phyloP scores from a whole-genome alignment of 2,329 filamentous ascomycete species.

The Aspergillus calidoustus region DNA sequence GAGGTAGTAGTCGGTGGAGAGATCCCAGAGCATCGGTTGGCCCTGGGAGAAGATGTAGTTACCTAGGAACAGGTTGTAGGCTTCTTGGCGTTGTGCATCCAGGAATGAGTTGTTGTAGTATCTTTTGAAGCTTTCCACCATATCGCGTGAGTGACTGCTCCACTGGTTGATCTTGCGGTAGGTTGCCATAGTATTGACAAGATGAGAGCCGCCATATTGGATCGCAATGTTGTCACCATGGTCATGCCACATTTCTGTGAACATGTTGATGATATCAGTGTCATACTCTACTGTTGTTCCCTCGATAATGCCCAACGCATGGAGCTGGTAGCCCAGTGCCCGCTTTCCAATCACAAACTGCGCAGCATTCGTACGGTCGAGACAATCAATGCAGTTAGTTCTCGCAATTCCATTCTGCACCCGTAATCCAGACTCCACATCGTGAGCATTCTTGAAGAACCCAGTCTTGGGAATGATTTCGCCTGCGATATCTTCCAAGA shows the following conservation, averaged over 20 bases:
- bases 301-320: slow-evolving; percentile 85
- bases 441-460: slow-evolving; percentile 92
- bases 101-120: slow-evolving; percentile 99
- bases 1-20: slow-evolving; percentile 92
- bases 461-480: slow-evolving; percentile 83
- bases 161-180: slow-evolving; percentile 99
- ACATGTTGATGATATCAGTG: slow-evolving; percentile 92
- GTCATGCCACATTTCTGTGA: slow-evolving; percentile 98
- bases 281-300: slow-evolving; percentile 85
- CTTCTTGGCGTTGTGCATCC: slow-evolving; percentile 96
- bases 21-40: slow-evolving; percentile 95
- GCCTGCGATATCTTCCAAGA: slow-evolving; percentile 85
- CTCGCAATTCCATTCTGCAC: slow-evolving; percentile 91
- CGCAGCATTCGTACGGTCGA: slow-evolving; percentile 95
- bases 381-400: slow-evolving; percentile 97
- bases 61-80: slow-evolving; percentile 94
- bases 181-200: slow-evolving; percentile 99
- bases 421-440: slow-evolving; percentile 64
- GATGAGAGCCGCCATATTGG: slow-evolving; percentile 94
- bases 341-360: slow-evolving; percentile 98
- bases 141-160: slow-evolving; percentile 95
- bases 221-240: slow-evolving; percentile 98
- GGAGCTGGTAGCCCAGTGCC: slow-evolving; percentile 87
- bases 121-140: slow-evolving; percentile 98
- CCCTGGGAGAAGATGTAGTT: slow-evolving; percentile 90